Evolutionary conservation across 2,329 filamentous ascomycete genomes (phyloP), one percentile per base, ranked within the genome.

Genomic region (Trichoderma sp.): DNA sequence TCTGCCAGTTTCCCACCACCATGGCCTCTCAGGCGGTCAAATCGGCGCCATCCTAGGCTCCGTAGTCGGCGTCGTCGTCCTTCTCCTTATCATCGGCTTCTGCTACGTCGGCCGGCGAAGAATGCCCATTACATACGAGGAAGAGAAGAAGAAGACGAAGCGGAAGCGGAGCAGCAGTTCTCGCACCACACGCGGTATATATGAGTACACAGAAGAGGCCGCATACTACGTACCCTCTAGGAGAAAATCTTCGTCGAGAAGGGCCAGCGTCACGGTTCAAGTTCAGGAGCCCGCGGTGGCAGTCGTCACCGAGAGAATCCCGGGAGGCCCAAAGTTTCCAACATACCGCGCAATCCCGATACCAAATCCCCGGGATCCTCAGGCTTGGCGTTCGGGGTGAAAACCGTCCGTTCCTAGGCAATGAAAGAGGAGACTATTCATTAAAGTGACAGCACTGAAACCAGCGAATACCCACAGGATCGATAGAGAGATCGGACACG

Each of bases 41-140:
- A 76, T 83, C 34, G 81, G 80, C 5, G 81, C 77, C 45, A 79
- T 83, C 19, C 71, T 81, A 2, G 81, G 81, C 32, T 76, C 76
- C 37, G 69, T 82, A 2, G 73, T 80, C 12, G 80, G 76, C 2
- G 71, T 78, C n/a, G 75, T 79, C n/a, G 58, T 79, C 27, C 68
- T 81, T 25, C 60, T 77, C 34, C 64, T 81, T 34, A 29, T 81
- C 17, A 67, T 75, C 45, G 72, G 78, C 63, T 76, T 73, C 58
- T 82, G 78, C 72, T 70, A 73, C 34, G 45, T 67, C 27, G 56
- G 63, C 3, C 59, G 15, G 0, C 45, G 29, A 17, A 59, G 54
- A 17, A 34, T 59, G 63, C 35, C 67, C 0, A 54, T 54, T 19
- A 45, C 53, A 12, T 54, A 68, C 17, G 42, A 66, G 25, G 61